A percentile compares a stretch with the other conserved stretches of the same genome.
phyloP scores from a whole-genome alignment of 1,284 basidiomycete species.

The Pterulicium gracile region DNA sequence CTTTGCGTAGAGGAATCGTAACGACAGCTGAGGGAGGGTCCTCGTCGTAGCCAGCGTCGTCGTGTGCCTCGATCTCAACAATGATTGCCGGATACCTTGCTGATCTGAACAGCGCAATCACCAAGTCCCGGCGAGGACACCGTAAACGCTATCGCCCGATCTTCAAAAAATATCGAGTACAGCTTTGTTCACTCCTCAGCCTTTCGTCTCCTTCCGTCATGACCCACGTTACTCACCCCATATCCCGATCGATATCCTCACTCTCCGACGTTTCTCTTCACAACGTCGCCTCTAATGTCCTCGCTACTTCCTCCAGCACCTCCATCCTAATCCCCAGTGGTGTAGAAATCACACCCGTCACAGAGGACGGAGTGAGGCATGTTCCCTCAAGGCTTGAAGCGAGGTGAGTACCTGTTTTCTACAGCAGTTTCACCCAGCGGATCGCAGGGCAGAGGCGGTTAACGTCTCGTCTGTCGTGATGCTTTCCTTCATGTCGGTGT shows the following conservation, averaged over 20 bases:
- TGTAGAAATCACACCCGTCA: conserved; percentile 31
- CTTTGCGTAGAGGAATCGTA: too few relatives aligned
- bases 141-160: too few relatives aligned
- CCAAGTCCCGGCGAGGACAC: too few relatives aligned
- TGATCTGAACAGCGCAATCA: too few relatives aligned
- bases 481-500: conserved; percentile 14
- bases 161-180: too few relatives aligned
- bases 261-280: conserved; percentile 23
- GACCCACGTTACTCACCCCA: background rate
- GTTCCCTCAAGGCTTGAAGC: conserved; percentile 52
- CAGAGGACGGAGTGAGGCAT: conserved; percentile 57
- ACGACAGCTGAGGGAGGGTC: too few relatives aligned
- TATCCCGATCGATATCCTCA: background rate
- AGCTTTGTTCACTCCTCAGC: too few relatives aligned
- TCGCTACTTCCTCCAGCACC: conserved; percentile 27
- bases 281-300: conserved; percentile 19
- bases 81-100: too few relatives aligned
- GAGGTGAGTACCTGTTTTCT: conserved; percentile 47
- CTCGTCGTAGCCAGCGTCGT: too few relatives aligned
- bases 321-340: conserved; percentile 31
- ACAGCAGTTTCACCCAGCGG: too few relatives aligned
- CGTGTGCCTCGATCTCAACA: too few relatives aligned
- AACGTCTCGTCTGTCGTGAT: conserved; percentile 16
- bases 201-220: background rate
- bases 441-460: too few relatives aligned